Evolutionary conservation across 306 rosid species (phyloP).

Genomic region (Ormosia semicastrata): DNA sequence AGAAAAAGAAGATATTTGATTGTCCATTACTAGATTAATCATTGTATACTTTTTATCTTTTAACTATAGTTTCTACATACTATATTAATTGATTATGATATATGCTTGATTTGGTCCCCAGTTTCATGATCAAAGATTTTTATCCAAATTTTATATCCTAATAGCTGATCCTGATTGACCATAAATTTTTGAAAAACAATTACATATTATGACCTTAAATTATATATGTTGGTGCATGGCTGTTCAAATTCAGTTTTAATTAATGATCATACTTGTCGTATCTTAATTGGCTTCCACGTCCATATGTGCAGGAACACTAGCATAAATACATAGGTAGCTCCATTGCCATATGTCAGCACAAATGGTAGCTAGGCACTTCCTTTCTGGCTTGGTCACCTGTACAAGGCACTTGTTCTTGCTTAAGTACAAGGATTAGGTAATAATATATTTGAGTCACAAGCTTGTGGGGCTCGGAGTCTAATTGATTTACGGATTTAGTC

Average conservation of each 20-base stretch:
- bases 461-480: slow-evolving; percentile 32
- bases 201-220: not conserved
- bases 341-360: slow-evolving; percentile 30
- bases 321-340: slow-evolving; percentile 23
- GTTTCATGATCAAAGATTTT: not conserved
- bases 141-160: not conserved
- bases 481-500: slow-evolving; percentile 14
- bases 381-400: slow-evolving; percentile 27
- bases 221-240: not conserved
- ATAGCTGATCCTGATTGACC: not conserved
- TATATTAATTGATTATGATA: not conserved
- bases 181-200: not conserved
- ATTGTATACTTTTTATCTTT: slow-evolving; percentile 21
- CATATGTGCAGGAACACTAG: slow-evolving; percentile 23
- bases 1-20: not conserved
- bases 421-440: slow-evolving; percentile 33
- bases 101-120: slow-evolving; percentile 20
- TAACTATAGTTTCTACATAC: not conserved
- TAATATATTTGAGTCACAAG: slow-evolving; percentile 19
- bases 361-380: slow-evolving; percentile 25
- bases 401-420: slow-evolving; percentile 28
- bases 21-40: not conserved
- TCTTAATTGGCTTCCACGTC: slow-evolving; percentile 20
- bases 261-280: slow-evolving; percentile 7
- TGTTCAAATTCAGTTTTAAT: not conserved